phyloP scores from a whole-genome alignment of 108 stramenopile species.

The Nannochloropsis salina region DNA sequence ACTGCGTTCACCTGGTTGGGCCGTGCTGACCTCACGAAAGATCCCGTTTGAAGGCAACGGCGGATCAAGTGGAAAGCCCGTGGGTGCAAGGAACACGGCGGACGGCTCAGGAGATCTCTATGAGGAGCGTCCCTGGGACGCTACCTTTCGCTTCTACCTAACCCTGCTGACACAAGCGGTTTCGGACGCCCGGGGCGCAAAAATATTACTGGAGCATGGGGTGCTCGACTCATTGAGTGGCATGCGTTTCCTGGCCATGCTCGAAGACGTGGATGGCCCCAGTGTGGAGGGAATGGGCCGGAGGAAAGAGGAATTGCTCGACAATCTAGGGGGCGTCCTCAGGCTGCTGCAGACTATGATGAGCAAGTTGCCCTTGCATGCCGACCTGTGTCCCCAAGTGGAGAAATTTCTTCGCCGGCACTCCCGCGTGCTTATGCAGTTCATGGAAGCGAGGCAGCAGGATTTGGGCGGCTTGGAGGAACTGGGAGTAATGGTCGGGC shows the following conservation, averaged over 20 bases:
- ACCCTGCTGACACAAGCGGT: not conserved
- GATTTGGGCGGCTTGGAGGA: not conserved
- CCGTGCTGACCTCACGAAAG: too few species aligned
- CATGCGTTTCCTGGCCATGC: not conserved
- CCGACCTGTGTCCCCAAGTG: not conserved
- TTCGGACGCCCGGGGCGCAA: not conserved
- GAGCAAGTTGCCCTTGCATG: not conserved
- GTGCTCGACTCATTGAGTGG: not conserved
- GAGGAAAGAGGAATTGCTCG: not conserved
- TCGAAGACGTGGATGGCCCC: not conserved
- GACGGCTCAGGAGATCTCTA: not conserved
- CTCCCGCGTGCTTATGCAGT: not conserved
- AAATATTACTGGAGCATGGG: not conserved
- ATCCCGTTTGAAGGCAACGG: not conserved
- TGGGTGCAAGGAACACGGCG: not conserved
- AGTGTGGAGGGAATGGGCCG: not conserved
- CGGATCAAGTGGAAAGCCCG: not conserved
- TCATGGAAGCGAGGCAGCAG: not conserved
- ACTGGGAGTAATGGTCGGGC: not conserved
- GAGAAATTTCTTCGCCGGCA: not conserved
- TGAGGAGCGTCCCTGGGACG: not conserved
- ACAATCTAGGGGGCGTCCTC: not conserved
- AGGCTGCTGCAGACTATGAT: not conserved
- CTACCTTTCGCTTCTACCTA: not conserved
- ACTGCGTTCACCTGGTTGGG: too few species aligned